Base-by-base conservation (phyloP, 2,329 filamentous ascomycete species). In the Microsporum canis region DNA sequence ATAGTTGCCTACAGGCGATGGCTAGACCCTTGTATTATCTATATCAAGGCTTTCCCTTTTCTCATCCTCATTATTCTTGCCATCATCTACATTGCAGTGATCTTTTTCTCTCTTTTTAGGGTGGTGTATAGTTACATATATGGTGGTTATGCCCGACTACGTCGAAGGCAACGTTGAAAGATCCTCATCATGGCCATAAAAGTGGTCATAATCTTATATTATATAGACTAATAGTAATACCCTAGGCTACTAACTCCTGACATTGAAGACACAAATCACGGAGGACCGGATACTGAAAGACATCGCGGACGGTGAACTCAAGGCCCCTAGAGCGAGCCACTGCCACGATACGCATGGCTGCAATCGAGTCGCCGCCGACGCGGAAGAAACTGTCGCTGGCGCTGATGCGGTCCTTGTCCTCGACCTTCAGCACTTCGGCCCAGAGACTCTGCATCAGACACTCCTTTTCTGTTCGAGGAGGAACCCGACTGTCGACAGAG, bases 341-440 rank as follows among this genome's bases (percentile, higher is more conserved):
- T 5, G 58, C 41, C 8, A 36, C 39, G 23, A 63, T 5, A 34
- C 38, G 23, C 72, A 75, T 75, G 51, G 72, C 73, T 43, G 69
- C 70, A 39, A 75, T 73, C 47, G 73, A 75, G 61, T 75, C 73
- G 1, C 73, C 73, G 17, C 73, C 73, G 7, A 62, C 14, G 14
- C 60, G 10, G 38, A 62, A 62, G 47, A 62, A 62, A 17, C 34
- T 56, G 38, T 61, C 49, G 5, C 41, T 60, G 31, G 47, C 47
- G 23, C 57, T 31, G 34, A 36, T 51, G 45, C 29, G 8, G n/a
- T 36, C 51, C 29, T 6, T 27, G 31, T 36, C 17, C 3, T 47
- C 43, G 7, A 56, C 7, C 31, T 56, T 23, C 14, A 56, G 51
- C n/a, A 56, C 51, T 33, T 56, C 51, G 2, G 51, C 51, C 51